Conservation (phyloP, 306 rosid species). For the Begonia loranthoides region DNA sequence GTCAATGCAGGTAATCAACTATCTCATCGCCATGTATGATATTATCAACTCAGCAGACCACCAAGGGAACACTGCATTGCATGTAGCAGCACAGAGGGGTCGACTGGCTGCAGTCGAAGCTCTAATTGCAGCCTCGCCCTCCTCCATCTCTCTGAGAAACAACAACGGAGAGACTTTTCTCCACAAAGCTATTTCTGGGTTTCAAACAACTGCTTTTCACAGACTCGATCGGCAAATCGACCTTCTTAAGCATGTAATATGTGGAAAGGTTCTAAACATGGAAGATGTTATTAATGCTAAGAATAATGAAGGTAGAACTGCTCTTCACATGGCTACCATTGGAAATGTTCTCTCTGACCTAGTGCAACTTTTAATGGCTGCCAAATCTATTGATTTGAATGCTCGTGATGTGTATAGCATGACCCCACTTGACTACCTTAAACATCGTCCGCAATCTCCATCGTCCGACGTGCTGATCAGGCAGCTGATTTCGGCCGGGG, state of each 20-base stretch:
- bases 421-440: conserved; percentile 86
- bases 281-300: conserved; percentile 49
- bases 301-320: conserved; percentile 64
- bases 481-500: conserved; percentile 81
- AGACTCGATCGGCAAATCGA: conserved; percentile 79
- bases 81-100: conserved; percentile 81
- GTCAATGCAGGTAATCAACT: conserved; percentile 52
- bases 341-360: conserved; percentile 78
- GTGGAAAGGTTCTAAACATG: conserved; percentile 30
- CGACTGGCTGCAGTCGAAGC: conserved; percentile 66
- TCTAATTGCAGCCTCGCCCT: conserved; percentile 46
- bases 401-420: conserved; percentile 49
- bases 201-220: conserved; percentile 56
- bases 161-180: conserved; percentile 74
- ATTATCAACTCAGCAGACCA: conserved; percentile 53
- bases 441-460: conserved; percentile 48
- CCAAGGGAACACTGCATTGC: conserved; percentile 80
- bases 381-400: conserved; percentile 51
- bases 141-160: conserved; percentile 38
- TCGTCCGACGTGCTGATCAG: conserved; percentile 68
- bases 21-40: conserved; percentile 45
- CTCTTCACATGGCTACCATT: conserved; percentile 76
- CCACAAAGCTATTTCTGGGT: conserved; percentile 85
- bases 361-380: conserved; percentile 79
- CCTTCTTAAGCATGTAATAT: conserved; percentile 49